Percentiles rank a stretch among this genome's conserved stretches.
Conservation (phyloP, 257 asterid species). For the Mitragyna speciosa region DNA sequence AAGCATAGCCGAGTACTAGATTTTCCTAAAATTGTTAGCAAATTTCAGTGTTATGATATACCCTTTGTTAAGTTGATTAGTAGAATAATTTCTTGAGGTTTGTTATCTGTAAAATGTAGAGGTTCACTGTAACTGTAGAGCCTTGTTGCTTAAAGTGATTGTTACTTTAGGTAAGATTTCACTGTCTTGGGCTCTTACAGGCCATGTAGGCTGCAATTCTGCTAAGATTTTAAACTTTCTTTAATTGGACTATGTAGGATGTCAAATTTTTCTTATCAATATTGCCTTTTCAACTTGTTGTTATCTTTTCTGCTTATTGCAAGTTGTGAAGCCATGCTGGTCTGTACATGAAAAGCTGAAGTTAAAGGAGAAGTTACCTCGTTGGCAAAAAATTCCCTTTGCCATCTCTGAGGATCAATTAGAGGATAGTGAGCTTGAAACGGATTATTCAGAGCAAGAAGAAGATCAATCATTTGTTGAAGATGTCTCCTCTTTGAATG, state of each 20-base stretch:
- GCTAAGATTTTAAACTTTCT: background rate
- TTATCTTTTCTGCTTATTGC: constrained; percentile 15
- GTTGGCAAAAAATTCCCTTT: constrained; percentile 33
- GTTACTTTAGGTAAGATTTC: background rate
- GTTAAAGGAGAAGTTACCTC: constrained; percentile 31
- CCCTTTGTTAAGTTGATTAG: background rate
- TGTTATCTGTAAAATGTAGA: background rate
- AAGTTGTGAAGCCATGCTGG: constrained; percentile 49
- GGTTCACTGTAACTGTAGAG: background rate
- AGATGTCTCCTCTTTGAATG: constrained; percentile 34
- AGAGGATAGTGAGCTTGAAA: constrained; percentile 45
- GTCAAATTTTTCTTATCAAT: background rate
- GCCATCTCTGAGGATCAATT: constrained; percentile 58
- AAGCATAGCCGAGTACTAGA: background rate
- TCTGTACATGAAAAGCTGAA: constrained; percentile 38
- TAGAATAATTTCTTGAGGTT: background rate
- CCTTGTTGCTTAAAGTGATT: background rate
- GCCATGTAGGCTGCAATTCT: background rate
- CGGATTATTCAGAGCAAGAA: constrained; percentile 48
- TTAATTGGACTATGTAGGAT: background rate
- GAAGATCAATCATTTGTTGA: constrained; percentile 40
- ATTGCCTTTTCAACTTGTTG: background rate
- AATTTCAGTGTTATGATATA: background rate
- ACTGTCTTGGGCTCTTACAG: background rate
- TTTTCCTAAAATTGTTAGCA: background rate